A percentile compares a stretch with the other conserved stretches of the same genome.
Evolutionary conservation across 2,329 filamentous ascomycete species (phyloP).

Genomic region (Grosmannia huntii): DNA sequence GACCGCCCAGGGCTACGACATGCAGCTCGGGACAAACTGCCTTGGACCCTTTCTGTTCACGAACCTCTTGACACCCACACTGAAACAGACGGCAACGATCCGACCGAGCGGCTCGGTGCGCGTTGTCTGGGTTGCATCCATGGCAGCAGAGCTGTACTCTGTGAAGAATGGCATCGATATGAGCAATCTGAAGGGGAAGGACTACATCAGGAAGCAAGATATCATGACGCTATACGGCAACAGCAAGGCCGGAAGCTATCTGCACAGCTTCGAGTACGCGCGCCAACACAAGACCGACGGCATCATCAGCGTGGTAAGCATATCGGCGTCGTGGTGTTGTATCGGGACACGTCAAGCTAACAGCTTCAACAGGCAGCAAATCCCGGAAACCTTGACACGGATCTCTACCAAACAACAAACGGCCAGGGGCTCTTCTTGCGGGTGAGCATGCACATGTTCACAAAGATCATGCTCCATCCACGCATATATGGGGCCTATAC

Average conservation of each 20-base stretch:
- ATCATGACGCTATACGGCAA: slow-evolving; percentile 3
- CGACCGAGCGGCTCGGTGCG: slow-evolving; percentile 8
- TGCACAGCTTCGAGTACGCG: slow-evolving; percentile 12
- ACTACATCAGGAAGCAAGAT: background rate
- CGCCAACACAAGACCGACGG: slow-evolving; percentile 3
- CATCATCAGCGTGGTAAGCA: slow-evolving; percentile 6
- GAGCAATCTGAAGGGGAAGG: slow-evolving; percentile 2
- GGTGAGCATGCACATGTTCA: background rate
- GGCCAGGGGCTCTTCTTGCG: slow-evolving; percentile 8
- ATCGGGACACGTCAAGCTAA: background rate
- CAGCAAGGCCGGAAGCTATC: slow-evolving; percentile 12
- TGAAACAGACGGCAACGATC: slow-evolving; percentile 8
- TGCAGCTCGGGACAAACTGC: slow-evolving; percentile 15
- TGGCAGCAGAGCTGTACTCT: slow-evolving; percentile 10
- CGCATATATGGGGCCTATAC: slow-evolving; percentile 31
- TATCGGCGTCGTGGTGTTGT: background rate
- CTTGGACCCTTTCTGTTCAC: slow-evolving; percentile 15
- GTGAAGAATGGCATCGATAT: slow-evolving; percentile 7
- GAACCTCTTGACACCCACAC: slow-evolving; percentile 13
- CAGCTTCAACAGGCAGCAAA: slow-evolving; percentile 17
- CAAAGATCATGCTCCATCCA: slow-evolving; percentile 11
- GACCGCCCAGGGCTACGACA: slow-evolving; percentile 17
- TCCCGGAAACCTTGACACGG: slow-evolving; percentile 26
- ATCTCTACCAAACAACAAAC: slow-evolving; percentile 18
- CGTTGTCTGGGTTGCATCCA: slow-evolving; percentile 12